These are phyloP conservation scores for Hyparrhenia diplandra DNA, from an alignment of 176 grass and related monocot species.

Conservation along the genomic window DNA sequence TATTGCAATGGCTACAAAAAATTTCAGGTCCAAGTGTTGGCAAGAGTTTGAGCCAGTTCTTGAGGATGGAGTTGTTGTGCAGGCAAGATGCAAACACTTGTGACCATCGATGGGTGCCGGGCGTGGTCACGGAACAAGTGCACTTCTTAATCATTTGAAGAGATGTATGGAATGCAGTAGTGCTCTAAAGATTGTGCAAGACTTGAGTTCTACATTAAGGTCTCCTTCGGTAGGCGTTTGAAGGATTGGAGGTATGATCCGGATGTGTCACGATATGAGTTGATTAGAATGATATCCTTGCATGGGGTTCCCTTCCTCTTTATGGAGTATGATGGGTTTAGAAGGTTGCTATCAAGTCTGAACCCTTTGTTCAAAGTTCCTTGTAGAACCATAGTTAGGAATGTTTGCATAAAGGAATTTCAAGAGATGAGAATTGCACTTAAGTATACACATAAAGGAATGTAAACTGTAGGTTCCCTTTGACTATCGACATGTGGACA, in stretches of 20 bases:
- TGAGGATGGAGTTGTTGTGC: not conserved
- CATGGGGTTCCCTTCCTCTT: not conserved
- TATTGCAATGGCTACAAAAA: not conserved
- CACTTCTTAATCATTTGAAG: not conserved
- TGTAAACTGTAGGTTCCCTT: not conserved
- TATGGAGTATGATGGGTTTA: not conserved
- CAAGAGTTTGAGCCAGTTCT: not conserved
- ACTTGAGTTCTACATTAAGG: constrained; percentile 1
- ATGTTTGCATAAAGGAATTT: not conserved
- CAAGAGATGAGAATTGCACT: not conserved
- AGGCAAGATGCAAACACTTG: constrained; percentile 7
- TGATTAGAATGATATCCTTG: not conserved
- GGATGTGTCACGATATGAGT: not conserved
- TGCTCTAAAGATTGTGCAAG: not conserved
- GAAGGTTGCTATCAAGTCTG: not conserved
- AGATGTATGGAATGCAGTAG: not conserved
- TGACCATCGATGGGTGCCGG: not conserved
- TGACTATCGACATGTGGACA: not conserved
- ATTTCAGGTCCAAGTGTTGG: not conserved
- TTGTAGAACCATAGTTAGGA: not conserved
- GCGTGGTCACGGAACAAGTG: not conserved
- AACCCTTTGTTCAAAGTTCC: not conserved
- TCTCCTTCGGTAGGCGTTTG: not conserved
- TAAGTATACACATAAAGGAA: not conserved
- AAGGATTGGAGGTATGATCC: not conserved